Evolutionary conservation across 202 grass and related monocot genomes (phyloP), one percentile per base, ranked within the genome.

Genomic region (Zizania palustris): DNA sequence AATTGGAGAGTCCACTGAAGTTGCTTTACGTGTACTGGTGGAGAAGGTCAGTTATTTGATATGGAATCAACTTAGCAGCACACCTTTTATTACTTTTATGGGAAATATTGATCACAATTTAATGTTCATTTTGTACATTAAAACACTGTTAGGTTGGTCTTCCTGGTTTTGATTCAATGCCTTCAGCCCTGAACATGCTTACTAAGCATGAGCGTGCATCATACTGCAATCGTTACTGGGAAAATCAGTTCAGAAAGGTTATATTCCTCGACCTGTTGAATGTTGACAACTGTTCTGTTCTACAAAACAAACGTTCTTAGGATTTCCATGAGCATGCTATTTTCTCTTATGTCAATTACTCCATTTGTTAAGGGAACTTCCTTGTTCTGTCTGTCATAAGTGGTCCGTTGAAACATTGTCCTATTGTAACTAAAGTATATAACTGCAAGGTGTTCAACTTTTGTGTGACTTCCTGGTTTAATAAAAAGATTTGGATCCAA

Each of bases 141-240:
- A 44, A 50, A 42, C 43, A 69, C 71, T 82, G 4, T 85, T 83
- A 98, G 96, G 96, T 98, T 54, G 96, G 96, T 60, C 96, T 98
- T 85, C 96, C 96, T 83, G 96, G 96, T 83, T 98, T 95, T 95
- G 91, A 98, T 85, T 95, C 96, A 63, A 98, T 98, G 96, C 96
- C 91, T 79, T 90, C 91, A 65, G 89, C 96, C 72, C 75, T 99
- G 39, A 99, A 90, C 80, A 92, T 99, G 85, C 64, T 99, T 75
- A 95, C 80, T 28, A 99, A 95, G 67, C 87, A 92, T 59, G 96
- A 99, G 71, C 96, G 96, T 58, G 96, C 91, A 82, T 92, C 91
- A 6, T 99, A 99, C 63, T 99, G 96, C 85, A 99, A 99, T 18
- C 91, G 60, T 69, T 99, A 99, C 60, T 99, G 96, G 96, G 96